Percentiles rank a stretch among this genome's conserved stretches.
phyloP scores from a whole-genome alignment of 257 asterid genomes.

The Primulina eburnea region DNA sequence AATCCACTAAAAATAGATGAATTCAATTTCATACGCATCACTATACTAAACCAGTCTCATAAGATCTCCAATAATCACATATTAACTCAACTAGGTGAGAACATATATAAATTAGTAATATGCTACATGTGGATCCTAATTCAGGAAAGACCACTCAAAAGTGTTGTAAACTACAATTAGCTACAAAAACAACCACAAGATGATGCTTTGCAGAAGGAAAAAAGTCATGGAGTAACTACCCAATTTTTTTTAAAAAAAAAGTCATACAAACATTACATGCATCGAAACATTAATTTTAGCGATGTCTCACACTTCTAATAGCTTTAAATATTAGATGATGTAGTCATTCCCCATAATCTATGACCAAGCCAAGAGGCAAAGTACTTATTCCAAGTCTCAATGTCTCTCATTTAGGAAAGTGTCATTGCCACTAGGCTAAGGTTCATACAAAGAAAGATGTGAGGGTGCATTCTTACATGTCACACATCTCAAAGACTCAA shows the following conservation, averaged over 20 bases:
- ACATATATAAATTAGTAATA: not conserved
- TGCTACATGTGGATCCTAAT: not conserved
- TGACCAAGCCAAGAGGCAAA: not conserved
- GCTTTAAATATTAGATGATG: not conserved
- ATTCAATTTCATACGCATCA: too few relatives aligned
- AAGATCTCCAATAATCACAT: too few relatives aligned
- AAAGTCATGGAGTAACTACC: constrained; percentile 5
- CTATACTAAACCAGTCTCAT: not conserved
- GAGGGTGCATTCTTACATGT: not conserved
- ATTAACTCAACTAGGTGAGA: too few relatives aligned
- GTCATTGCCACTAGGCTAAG: not conserved
- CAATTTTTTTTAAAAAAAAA: not conserved
- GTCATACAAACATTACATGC: not conserved
- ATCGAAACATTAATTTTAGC: not conserved
- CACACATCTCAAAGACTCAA: not conserved
- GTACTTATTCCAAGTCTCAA: not conserved
- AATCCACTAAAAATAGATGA: too few relatives aligned
- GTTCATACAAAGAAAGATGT: not conserved
- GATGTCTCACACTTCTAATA: not conserved
- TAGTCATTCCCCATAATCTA: not conserved
- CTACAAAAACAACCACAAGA: not conserved
- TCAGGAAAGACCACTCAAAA: not conserved
- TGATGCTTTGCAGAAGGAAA: not conserved
- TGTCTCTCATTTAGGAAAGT: too few relatives aligned
- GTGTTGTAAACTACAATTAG: not conserved